These are phyloP conservation scores for Metarhizium sp. DNA, from an alignment of 2,329 filamentous ascomycete species.

Conservation along the genomic window DNA sequence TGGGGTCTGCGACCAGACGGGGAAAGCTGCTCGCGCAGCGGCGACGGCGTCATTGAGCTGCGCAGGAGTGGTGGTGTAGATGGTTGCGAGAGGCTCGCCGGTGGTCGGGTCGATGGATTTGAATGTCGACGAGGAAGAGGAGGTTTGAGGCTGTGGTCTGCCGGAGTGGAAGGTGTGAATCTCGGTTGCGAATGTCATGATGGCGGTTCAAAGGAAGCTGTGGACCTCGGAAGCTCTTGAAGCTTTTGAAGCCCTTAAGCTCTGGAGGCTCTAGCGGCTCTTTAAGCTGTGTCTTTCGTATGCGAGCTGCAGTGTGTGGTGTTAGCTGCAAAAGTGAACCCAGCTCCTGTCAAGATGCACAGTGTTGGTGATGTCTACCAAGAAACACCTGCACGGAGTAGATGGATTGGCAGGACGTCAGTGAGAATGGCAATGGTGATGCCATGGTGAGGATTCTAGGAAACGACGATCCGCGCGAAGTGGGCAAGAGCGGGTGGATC, in stretches of 20 bases:
- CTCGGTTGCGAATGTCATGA: conserved; percentile 26
- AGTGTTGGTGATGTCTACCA: no score
- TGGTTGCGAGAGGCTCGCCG: conserved; percentile 56
- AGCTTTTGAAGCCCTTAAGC: no score
- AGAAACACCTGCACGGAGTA: no score
- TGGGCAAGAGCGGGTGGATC: no score
- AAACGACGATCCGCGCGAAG: no score
- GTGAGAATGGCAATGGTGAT: no score
- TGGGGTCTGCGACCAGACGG: conserved; percentile 66
- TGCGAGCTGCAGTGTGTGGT: no score
- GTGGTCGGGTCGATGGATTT: conserved; percentile 67
- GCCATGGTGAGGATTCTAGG: no score
- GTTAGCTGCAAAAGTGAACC: no score
- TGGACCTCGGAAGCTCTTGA: not conserved
- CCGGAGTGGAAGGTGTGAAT: conserved; percentile 69
- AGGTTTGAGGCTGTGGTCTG: conserved; percentile 47
- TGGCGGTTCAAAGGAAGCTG: not conserved
- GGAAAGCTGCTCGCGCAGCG: conserved; percentile 64
- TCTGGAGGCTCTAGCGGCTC: no score
- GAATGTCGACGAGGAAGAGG: conserved; percentile 53
- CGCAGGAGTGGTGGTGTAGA: conserved; percentile 57
- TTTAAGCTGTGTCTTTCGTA: not conserved
- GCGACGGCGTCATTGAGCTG: conserved; percentile 65
- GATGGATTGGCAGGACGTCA: no score
- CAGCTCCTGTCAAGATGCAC: no score